Percentiles rank a stretch among this genome's conserved stretches.
These are phyloP conservation scores for Boletus pseudo-olivaceus DNA, from an alignment of 768 basidiomycete species.

Conservation along the genomic window DNA sequence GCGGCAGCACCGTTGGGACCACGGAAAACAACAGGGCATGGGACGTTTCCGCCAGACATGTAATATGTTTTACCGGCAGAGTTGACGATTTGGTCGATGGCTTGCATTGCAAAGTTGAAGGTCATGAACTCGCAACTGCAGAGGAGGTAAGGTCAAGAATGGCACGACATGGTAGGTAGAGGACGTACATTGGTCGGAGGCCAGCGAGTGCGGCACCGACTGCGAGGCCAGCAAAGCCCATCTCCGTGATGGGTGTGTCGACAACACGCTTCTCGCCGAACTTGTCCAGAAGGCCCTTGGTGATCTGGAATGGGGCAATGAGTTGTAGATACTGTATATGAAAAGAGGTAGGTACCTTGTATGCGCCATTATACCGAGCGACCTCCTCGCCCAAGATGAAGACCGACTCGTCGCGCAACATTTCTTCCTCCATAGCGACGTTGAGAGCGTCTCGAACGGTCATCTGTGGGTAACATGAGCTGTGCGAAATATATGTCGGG, in stretches of 20 bases:
- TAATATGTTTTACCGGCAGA: conserved; percentile 99
- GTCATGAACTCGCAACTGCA: conserved; percentile 98
- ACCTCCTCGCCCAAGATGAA: conserved; percentile 98
- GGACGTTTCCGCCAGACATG: conserved; percentile 99
- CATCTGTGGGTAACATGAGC: conserved; percentile 54
- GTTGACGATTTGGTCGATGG: conserved; percentile 99
- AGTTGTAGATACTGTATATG: conserved; percentile 1
- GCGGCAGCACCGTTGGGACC: conserved; percentile 98
- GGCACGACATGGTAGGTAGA: background rate
- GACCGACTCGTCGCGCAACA: conserved; percentile 92
- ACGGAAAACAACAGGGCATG: conserved; percentile 98
- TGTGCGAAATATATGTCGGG: conserved; percentile 16
- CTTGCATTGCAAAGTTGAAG: conserved; percentile 99
- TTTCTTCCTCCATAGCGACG: conserved; percentile 98
- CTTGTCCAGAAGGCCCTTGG: conserved; percentile 98
- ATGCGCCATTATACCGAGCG: conserved; percentile 96
- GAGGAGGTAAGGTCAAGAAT: conserved; percentile 8
- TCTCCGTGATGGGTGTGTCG: conserved; percentile 96
- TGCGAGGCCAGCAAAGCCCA: conserved; percentile 97
- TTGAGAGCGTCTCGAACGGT: conserved; percentile 98
- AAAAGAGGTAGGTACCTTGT: conserved; percentile 58
- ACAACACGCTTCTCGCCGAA: conserved; percentile 98
- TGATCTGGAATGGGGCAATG: conserved; percentile 56
- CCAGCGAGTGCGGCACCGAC: conserved; percentile 94
- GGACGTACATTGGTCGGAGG: conserved; percentile 80